A percentile compares a stretch with the other conserved stretches of the same genome.
Conservation (phyloP, 2,329 filamentous ascomycete genomes). For the Penicillium hordei region DNA sequence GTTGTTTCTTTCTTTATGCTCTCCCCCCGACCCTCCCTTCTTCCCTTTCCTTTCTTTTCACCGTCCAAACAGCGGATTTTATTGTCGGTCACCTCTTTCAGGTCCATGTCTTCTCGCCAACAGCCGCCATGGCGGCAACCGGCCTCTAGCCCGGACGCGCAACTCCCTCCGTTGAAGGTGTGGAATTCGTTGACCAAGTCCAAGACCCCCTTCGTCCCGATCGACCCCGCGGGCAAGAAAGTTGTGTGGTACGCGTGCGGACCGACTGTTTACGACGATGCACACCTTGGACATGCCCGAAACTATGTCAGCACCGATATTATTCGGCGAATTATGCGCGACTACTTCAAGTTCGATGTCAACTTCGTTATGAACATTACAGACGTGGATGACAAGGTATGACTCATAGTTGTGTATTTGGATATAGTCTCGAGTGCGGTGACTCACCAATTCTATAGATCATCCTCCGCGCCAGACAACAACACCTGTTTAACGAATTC, state of each 20-base stretch:
- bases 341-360: conserved; percentile 81
- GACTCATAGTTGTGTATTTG: not conserved
- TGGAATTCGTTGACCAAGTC: conserved; percentile 77
- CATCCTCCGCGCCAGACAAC: conserved; percentile 67
- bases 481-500: conserved; percentile 72
- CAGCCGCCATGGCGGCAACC: conserved; percentile 50
- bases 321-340: conserved; percentile 74
- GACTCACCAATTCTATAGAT: conserved; percentile 47
- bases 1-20: conserved; percentile 27
- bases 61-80: conserved; percentile 18
- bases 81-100: conserved; percentile 16
- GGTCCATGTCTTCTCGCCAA: conserved; percentile 38
- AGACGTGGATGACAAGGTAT: conserved; percentile 73
- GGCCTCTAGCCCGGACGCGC: conserved; percentile 29
- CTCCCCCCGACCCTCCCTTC: conserved; percentile 22
- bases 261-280: conserved; percentile 80
- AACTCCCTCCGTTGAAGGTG: conserved; percentile 63
- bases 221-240: conserved; percentile 65
- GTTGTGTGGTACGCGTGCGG: conserved; percentile 89
- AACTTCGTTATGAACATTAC: conserved; percentile 94
- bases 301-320: conserved; percentile 93
- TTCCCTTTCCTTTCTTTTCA: conserved; percentile 8
- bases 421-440: not conserved
- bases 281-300: conserved; percentile 77
- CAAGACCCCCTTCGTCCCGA: conserved; percentile 72